Evolutionary conservation across 768 basidiomycete genomes (phyloP), one percentile per base, ranked within the genome.

Genomic region (Phylloporus sp.): DNA sequence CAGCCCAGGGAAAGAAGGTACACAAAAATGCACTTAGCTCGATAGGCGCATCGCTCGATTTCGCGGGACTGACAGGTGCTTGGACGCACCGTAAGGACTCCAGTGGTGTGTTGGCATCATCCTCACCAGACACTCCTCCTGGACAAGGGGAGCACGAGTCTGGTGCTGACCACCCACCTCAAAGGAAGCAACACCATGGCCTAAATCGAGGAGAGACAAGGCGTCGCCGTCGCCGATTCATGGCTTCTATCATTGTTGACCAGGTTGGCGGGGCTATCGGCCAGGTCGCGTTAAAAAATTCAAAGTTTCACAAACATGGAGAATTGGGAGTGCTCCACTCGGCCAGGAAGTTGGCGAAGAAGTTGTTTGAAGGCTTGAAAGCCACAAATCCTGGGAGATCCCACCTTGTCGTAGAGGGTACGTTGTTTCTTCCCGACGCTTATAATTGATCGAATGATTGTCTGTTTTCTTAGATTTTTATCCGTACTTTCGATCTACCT

Each of bases 201-300:
- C 27, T 44, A 20, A 60, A 55, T 50, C 62, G 67, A 18, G 66
- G 58, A 32, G 70, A 68, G 40, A 67, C 67, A 32, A 74, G 72
- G 58, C 74, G 73, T 48, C 77, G 73, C 50, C 71, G 69, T 16
- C 70, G 71, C 50, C 82, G 72, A 59, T 75, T 76, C 18, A 79
- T 88, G 71, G 71, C 85, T 1, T 78, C 79, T 40, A 76, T 88
- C 28, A 80, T 90, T 47, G 82, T 88, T 26, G 87, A 89, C 61
- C 84, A 86, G 56, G 78, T 80, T 31, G 45, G 71, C 58, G 85
- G 73, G 47, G 86, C 78, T 12, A 85, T 89, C 45, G 82, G 81
- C 10, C 83, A 87, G 63, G 79, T 88, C 8, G 82, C 87, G 12
- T 62, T 88, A 13, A 87, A 86, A 58, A 77, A 84, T 56, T 80